phyloP scores from a whole-genome alignment of 1,284 basidiomycete genomes.

The Termitomyces sp. region DNA sequence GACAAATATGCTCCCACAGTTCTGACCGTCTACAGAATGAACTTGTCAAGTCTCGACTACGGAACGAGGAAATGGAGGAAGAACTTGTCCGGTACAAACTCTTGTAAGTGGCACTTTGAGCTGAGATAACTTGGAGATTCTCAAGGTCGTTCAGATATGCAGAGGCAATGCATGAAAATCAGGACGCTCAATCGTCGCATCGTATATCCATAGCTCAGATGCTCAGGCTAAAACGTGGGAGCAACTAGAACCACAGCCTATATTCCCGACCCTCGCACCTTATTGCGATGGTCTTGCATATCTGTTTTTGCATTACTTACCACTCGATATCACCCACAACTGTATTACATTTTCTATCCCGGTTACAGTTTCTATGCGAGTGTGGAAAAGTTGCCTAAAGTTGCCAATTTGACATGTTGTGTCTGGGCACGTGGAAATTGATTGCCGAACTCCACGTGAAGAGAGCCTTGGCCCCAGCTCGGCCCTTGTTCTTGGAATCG shows the following conservation, averaged over 20 bases:
- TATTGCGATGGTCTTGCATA: neutral
- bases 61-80: constrained; percentile 85
- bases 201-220: constrained; percentile 52
- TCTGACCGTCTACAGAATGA: constrained; percentile 57
- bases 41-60: constrained; percentile 80
- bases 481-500: constrained; percentile 18
- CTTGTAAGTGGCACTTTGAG: constrained; percentile 48
- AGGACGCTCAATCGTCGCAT: constrained; percentile 72
- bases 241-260: constrained; percentile 16
- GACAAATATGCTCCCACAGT: neutral
- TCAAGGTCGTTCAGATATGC: constrained; percentile 58
- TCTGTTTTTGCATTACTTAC: constrained; percentile 7
- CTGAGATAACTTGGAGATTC: neutral
- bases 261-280: neutral
- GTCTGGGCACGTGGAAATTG: constrained; percentile 20
- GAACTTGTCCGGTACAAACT: constrained; percentile 91
- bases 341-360: constrained; percentile 4
- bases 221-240: constrained; percentile 38
- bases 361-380: neutral
- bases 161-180: constrained; percentile 82
- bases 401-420: constrained; percentile 15
- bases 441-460: constrained; percentile 20
- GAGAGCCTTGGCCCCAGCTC: neutral
- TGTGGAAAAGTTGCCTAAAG: too few species aligned
- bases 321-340: neutral